A percentile compares a stretch with the other conserved stretches of the same genome.
Evolutionary conservation across 306 rosid species (phyloP).

Genomic region (Rosa rugosa): DNA sequence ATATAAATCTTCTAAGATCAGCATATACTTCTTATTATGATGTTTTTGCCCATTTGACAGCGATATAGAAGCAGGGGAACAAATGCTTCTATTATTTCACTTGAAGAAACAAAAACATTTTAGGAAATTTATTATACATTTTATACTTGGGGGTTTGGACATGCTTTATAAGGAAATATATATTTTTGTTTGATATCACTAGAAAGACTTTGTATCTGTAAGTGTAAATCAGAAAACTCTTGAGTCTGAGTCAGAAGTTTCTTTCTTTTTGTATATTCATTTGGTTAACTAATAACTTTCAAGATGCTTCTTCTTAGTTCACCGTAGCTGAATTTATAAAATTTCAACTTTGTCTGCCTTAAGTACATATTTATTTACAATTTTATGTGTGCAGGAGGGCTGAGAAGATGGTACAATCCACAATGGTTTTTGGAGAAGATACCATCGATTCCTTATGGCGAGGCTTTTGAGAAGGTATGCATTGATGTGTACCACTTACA

Average conservation of each 20-base stretch:
- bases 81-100: too few relatives aligned
- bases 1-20: background rate
- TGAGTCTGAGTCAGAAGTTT: background rate
- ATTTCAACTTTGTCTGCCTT: slow-evolving; percentile 1
- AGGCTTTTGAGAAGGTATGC: slow-evolving; percentile 58
- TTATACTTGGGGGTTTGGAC: background rate
- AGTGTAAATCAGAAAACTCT: background rate
- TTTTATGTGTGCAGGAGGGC: slow-evolving; percentile 56
- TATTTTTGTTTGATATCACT: background rate
- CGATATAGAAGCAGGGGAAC: too few relatives aligned
- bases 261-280: background rate
- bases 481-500: slow-evolving; percentile 15
- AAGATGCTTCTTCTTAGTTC: background rate
- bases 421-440: slow-evolving; percentile 70
- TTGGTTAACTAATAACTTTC: background rate
- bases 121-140: background rate
- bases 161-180: background rate
- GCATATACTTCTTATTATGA: background rate
- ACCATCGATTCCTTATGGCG: slow-evolving; percentile 74
- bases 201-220: background rate
- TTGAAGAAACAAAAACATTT: background rate
- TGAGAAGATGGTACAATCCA: slow-evolving; percentile 96
- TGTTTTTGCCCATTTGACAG: background rate
- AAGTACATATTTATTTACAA: background rate
- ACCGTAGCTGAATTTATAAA: background rate